These are phyloP conservation scores for Camellia oleifera DNA, from an alignment of 179 eudicot genomes.

Conservation along the genomic window DNA sequence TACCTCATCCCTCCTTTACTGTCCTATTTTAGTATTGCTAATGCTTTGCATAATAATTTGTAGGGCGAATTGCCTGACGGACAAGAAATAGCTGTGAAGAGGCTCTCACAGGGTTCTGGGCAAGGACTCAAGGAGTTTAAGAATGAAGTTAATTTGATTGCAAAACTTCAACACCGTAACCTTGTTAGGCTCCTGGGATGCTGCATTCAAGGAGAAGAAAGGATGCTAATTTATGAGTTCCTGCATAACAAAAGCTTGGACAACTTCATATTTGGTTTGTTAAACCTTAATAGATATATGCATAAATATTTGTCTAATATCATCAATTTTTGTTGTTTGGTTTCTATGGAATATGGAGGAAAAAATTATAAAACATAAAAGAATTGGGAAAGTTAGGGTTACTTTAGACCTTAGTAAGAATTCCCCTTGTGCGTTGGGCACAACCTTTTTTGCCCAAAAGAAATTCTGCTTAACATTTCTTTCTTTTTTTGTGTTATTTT, in stretches of 20 bases:
- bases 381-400: no score
- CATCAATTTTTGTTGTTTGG: not conserved
- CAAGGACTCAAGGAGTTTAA: conserved; percentile 27
- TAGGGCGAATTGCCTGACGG: conserved; percentile 40
- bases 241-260: conserved; percentile 26
- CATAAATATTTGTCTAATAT: not conserved
- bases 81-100: conserved; percentile 44
- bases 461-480: no score
- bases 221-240: conserved; percentile 25
- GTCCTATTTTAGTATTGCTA: not conserved
- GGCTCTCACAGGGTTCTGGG: conserved; percentile 23
- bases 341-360: no score
- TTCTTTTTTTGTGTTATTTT: no score
- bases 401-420: no score
- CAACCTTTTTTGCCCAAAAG: no score
- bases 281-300: no score
- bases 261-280: conserved; percentile 23
- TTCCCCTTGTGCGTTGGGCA: no score
- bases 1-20: no score
- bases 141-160: conserved; percentile 27
- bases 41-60: not conserved
- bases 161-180: conserved; percentile 32
- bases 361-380: no score
- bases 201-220: conserved; percentile 20
- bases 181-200: conserved; percentile 28